Conservation (phyloP, 805 yeast genomes). For the Cyberlindnera galapagoensis region DNA sequence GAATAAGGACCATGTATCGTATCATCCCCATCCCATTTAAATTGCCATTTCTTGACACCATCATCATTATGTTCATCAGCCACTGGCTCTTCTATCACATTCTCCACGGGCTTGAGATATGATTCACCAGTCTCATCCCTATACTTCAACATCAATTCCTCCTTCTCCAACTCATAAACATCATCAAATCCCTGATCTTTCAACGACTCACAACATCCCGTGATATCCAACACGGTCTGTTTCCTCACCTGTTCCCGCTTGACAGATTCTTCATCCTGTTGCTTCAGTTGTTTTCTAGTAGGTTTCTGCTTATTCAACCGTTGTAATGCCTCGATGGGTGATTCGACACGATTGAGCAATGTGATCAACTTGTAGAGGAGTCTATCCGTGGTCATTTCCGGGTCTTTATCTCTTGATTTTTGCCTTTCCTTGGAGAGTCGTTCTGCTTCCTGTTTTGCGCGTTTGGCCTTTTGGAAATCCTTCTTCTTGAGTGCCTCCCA, state of each 20-base stretch:
- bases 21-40: constrained; percentile 37
- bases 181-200: constrained; percentile 34
- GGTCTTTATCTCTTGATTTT: constrained; percentile 7
- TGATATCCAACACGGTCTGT: constrained; percentile 30
- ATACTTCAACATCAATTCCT: constrained; percentile 44
- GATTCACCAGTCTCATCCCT: constrained; percentile 36
- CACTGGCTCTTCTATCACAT: constrained; percentile 6
- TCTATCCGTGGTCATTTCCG: constrained; percentile 14
- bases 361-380: constrained; percentile 31
- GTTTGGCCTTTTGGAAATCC: constrained; percentile 32
- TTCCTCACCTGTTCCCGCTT: constrained; percentile 21
- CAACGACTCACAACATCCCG: constrained; percentile 43
- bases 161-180: constrained; percentile 49
- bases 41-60: constrained; percentile 38
- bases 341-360: constrained; percentile 51
- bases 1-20: constrained; percentile 48
- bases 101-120: constrained; percentile 22
- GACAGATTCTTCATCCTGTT: constrained; percentile 13
- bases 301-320: constrained; percentile 26
- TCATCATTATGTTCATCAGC: not conserved
- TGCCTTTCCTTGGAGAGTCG: constrained; percentile 18
- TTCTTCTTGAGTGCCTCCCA: constrained; percentile 27
- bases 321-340: constrained; percentile 49
- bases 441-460: constrained; percentile 26
- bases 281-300: constrained; percentile 16